Evolutionary conservation across 73 alveolate species (phyloP), one percentile per base, ranked within the genome.

Genomic region (Paramecium caudatum): DNA sequence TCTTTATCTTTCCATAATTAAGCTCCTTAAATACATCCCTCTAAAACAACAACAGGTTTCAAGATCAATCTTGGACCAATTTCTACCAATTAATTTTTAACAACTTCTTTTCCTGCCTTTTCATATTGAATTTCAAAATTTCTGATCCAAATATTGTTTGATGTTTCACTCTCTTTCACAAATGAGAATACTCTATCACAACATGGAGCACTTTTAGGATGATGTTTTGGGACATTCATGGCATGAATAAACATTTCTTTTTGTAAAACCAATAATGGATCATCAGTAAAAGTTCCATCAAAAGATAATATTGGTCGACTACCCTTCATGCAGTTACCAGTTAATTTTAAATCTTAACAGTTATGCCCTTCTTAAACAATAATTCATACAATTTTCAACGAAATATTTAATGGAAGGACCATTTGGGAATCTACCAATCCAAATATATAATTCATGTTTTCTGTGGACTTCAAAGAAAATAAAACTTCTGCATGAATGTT

Each of bases 201-300:
- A 92, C 98, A 98, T 19, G 99, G 99, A 96, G 92, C 96, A 50
- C 98, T 92, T 93, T 98, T 98, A 10, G 99, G 99, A 92, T 98
- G 99, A 65, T 96, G 94, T 84, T 92, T 96, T 1, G 99, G 99
- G 6, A 98, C 96, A 41, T 91, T 91, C 87, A 98, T 97, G 2
- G 96, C 90, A 81, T 97, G 97, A 9, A 94, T 88, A 50, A 98
- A 83, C 92, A 96, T 78, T 87, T 97, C 99, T 84, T 95, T 97
- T 61, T 95, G 34, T 55, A 97, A 90, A 81, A 94, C 90, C 88
- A 97, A 80, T 82, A 92, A 93, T 19, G 97, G 98, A 8, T 68
- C 49, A 32, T 90, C 91, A 17, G 46, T 36, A 46, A 95, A 96
- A 16, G 97, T 55, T 32, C 93, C 82, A 91, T 97, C 99, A 92